Evolutionary conservation across 1,139 yeast species (phyloP).

Genomic region (Hyphopichia khmerensis): DNA sequence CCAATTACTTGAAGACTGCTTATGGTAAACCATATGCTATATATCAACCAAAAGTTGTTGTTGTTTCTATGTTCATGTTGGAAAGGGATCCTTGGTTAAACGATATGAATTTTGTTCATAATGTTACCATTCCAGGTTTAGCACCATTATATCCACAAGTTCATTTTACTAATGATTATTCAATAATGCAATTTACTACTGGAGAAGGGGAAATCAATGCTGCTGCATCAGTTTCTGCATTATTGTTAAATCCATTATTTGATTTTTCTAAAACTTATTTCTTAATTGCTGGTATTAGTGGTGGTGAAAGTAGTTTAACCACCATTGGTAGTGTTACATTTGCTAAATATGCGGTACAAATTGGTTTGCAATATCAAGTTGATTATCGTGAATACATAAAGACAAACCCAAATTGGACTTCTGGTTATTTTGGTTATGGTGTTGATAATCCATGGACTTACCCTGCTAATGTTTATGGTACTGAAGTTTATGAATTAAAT

Average conservation of each 20-base stretch:
- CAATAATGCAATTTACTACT: conserved; percentile 61
- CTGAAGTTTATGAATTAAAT: conserved; percentile 66
- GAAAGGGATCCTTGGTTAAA: conserved; percentile 59
- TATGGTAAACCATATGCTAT: conserved; percentile 35
- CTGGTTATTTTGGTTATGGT: conserved; percentile 62
- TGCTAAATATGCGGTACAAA: conserved; percentile 63
- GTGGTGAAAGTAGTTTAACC: conserved; percentile 53
- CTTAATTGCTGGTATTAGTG: conserved; percentile 66
- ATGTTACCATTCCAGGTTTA: conserved; percentile 60
- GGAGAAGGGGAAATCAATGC: conserved; percentile 75
- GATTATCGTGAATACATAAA: conserved; percentile 44
- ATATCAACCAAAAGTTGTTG: conserved; percentile 54
- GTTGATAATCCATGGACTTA: conserved; percentile 49
- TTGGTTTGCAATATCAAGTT: conserved; percentile 59
- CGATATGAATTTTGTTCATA: conserved; percentile 46
- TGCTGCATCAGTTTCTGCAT: conserved; percentile 57
- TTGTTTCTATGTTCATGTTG: conserved; percentile 55
- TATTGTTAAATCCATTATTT: conserved; percentile 53
- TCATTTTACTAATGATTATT: conserved; percentile 53
- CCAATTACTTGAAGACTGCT: conserved; percentile 21
- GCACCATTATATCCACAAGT: conserved; percentile 60
- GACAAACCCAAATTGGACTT: conserved; percentile 55
- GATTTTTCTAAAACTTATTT: conserved; percentile 62
- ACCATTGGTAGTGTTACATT: conserved; percentile 59
- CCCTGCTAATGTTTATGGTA: conserved; percentile 59